phyloP scores from a whole-genome alignment of 495 filamentous ascomycete species.

The Alectoria sarmentosa region DNA sequence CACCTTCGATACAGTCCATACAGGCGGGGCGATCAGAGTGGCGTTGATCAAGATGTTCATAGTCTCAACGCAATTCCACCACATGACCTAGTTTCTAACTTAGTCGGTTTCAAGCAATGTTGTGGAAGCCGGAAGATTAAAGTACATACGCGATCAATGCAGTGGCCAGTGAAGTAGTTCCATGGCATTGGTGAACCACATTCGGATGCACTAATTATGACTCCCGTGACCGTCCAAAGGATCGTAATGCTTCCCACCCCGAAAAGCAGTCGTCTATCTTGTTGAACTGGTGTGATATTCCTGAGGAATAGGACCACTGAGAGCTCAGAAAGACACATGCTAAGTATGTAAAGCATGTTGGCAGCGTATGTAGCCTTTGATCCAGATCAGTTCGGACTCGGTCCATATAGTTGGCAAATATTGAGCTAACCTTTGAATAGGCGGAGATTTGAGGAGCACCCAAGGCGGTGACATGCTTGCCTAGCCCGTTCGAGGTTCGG shows the following conservation, averaged over 20 bases:
- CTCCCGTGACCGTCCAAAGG: slow-evolving; percentile 9
- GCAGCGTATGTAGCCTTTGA: slow-evolving; percentile 28
- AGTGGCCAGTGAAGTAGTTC: background rate
- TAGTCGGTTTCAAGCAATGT: background rate
- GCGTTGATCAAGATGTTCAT: slow-evolving; percentile 40
- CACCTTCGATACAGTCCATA: slow-evolving; percentile 34
- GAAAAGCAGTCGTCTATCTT: slow-evolving; percentile 23
- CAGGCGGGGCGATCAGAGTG: slow-evolving; percentile 35
- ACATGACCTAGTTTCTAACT: slow-evolving; percentile 15
- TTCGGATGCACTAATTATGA: background rate
- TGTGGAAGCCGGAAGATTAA: background rate
- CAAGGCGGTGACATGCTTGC: background rate
- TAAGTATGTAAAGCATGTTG: slow-evolving; percentile 27
- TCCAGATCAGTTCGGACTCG: background rate
- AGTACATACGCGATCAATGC: slow-evolving; percentile 1
- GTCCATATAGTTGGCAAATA: background rate
- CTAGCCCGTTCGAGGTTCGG: slow-evolving; percentile 24
- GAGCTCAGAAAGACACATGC: slow-evolving; percentile 28
- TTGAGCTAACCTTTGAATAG: background rate
- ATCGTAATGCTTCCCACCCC: slow-evolving; percentile 3
- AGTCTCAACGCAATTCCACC: slow-evolving; percentile 37
- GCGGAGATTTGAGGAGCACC: background rate
- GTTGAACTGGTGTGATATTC: slow-evolving; percentile 29
- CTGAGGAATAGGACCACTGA: slow-evolving; percentile 29
- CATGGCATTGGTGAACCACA: slow-evolving; percentile 4